phyloP scores from a whole-genome alignment of 805 yeast genomes.

The Ogataea pignaliae region DNA sequence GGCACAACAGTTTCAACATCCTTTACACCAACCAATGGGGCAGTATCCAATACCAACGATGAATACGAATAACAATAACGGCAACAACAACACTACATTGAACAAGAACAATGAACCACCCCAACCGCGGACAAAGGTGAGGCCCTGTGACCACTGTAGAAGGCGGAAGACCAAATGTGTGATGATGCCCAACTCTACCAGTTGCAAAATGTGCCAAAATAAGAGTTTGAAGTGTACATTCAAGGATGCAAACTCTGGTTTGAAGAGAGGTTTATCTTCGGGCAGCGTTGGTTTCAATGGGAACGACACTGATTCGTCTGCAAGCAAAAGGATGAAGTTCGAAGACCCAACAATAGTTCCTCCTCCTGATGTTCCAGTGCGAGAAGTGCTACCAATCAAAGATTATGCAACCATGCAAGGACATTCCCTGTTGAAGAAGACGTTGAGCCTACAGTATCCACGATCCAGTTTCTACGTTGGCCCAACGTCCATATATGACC shows the following conservation, averaged over 20 bases:
- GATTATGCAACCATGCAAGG: constrained; percentile 64
- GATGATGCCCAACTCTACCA: constrained; percentile 53
- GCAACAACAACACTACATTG: constrained; percentile 3
- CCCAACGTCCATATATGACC: constrained; percentile 80
- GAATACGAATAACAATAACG: not conserved
- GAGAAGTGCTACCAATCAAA: constrained; percentile 56
- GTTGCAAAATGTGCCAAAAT: constrained; percentile 74
- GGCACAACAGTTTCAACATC: constrained; percentile 1
- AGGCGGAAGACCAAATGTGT: constrained; percentile 78
- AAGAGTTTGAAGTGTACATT: constrained; percentile 74
- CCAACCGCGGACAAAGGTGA: constrained; percentile 39
- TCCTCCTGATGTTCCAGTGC: constrained; percentile 36
- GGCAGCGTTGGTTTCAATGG: too few species aligned
- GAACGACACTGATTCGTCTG: constrained; percentile 15
- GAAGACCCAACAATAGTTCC: constrained; percentile 33
- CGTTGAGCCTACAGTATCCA: constrained; percentile 79
- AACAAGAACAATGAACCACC: constrained; percentile 23
- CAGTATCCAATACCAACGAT: constrained; percentile 1
- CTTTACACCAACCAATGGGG: not conserved
- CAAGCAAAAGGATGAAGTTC: constrained; percentile 27
- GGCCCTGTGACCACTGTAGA: constrained; percentile 85
- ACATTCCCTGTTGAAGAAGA: constrained; percentile 60
- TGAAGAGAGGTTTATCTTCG: constrained; percentile 34
- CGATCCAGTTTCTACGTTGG: constrained; percentile 88
- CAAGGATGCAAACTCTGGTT: constrained; percentile 45